Evolutionary conservation across 192 early-diverging fungal species (phyloP), one percentile per base, ranked within the genome.

Genomic region (Backusella sp.): DNA sequence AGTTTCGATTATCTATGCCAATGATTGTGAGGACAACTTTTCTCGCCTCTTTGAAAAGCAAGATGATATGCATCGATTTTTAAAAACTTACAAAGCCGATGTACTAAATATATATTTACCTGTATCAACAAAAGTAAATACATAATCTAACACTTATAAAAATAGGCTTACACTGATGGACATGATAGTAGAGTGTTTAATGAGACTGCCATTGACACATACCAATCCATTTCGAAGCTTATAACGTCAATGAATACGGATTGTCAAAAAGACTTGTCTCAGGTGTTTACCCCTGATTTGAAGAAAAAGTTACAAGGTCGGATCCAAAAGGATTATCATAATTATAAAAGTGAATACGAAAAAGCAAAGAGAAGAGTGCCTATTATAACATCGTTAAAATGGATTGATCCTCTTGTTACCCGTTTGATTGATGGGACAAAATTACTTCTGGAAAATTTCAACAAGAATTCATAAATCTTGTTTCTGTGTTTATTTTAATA

Each of bases 101-200:
- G 56, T 62, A 28, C 26, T 23, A 62, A 23, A 62, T 26, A 28
- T 14, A 62, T 62, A 28, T 62, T 0, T 56, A 21, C 8, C 23
- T 35, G 37, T 65, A 28, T 62, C 2, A 62, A 62, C 4, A 26
- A 62, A 23, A 26, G 32, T 14, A 28, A 28, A 62, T 4, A 12
- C 23, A 5, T 28, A 62, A 62, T 28, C 26, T 62, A 26, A 62
- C 21, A 28, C 23, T 8, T 28, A 11, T 26, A 14, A 3, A 32
- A 28, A 62, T 12, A 62, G 56, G 56, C 56, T 28, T 62, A 62
- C 12, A 11, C 2, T 26, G 56, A 62, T 26, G 56, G 56, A 23
- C 56, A 62, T 28, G 56, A 62, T 62, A 62, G 56, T 28, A 62
- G 56, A 62, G 56, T 62, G 4, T 62, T 62, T 28, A 62, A 62